Evolutionary conservation across 2,329 filamentous ascomycete genomes (phyloP).

Genomic region (Sphaceloma murrayae): DNA sequence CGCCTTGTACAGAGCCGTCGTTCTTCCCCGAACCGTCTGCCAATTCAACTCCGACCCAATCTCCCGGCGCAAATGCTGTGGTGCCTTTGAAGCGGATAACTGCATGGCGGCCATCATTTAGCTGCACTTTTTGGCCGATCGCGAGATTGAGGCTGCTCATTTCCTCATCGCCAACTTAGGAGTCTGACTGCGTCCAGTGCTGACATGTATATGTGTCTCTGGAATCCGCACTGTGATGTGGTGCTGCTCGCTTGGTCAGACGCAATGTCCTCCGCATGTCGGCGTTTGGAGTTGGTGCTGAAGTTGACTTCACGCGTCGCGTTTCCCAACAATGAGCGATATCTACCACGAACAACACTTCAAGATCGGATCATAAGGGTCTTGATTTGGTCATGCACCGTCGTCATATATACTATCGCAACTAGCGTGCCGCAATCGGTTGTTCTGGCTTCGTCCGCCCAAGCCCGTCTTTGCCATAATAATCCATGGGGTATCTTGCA

Average conservation of each 20-base stretch:
- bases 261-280: not conserved
- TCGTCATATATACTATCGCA: not conserved
- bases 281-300: too few species aligned
- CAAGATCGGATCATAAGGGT: not conserved
- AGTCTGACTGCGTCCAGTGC: too few species aligned
- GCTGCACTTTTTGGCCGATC: conserved; percentile 64
- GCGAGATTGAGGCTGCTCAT: conserved; percentile 29
- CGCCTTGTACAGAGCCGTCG: conserved; percentile 79
- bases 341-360: not conserved
- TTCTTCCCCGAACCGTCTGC: conserved; percentile 80
- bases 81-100: conserved; percentile 72
- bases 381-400: not conserved
- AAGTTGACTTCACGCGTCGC: conserved; percentile 4
- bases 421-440: conserved; percentile 15
- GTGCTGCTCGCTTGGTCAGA: too few species aligned
- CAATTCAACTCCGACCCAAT: conserved; percentile 86
- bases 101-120: conserved; percentile 67
- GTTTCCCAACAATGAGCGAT: not conserved
- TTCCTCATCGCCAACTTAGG: conserved; percentile 7
- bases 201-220: not conserved
- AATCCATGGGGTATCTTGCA: conserved; percentile 82
- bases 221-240: not conserved
- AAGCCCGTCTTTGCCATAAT: conserved; percentile 84
- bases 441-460: conserved; percentile 57
- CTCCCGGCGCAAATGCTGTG: conserved; percentile 69